These are phyloP conservation scores for Sporothrix inflata DNA, from an alignment of 2,329 filamentous ascomycete species.

Conservation along the genomic window DNA sequence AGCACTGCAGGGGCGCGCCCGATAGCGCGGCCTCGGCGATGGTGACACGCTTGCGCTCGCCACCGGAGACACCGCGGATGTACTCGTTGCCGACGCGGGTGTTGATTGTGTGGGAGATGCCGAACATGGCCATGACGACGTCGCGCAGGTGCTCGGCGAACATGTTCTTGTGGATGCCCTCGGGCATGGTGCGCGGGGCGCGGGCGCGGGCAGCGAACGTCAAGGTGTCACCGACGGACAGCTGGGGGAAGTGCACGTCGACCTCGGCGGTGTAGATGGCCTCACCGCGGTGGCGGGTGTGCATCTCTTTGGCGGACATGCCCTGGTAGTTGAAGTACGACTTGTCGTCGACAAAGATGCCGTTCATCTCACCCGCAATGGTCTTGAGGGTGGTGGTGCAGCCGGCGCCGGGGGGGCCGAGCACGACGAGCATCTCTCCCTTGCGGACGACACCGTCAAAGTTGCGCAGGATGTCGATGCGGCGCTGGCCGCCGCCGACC, in stretches of 20 bases:
- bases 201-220: constrained; percentile 75
- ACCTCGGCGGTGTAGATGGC: constrained; percentile 86
- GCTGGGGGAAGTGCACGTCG: constrained; percentile 77
- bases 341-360: constrained; percentile 70
- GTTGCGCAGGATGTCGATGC: constrained; percentile 69
- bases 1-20: constrained; percentile 64
- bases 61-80: constrained; percentile 73
- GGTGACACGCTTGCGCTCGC: constrained; percentile 70
- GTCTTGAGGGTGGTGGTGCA: constrained; percentile 87
- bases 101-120: constrained; percentile 72
- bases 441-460: constrained; percentile 70
- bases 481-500: constrained; percentile 56
- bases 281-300: constrained; percentile 76
- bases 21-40: constrained; percentile 65
- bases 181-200: constrained; percentile 63
- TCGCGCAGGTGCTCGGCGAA: constrained; percentile 65
- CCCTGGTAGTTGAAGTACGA: constrained; percentile 84
- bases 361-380: constrained; percentile 79
- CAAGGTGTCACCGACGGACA: constrained; percentile 78
- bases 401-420: constrained; percentile 72
- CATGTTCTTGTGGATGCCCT: constrained; percentile 56
- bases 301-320: constrained; percentile 73
- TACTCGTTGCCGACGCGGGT: constrained; percentile 76
- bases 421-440: constrained; percentile 76
- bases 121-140: constrained; percentile 75